phyloP scores from a whole-genome alignment of 1,139 yeast species.

The Kodamaea suecica region DNA sequence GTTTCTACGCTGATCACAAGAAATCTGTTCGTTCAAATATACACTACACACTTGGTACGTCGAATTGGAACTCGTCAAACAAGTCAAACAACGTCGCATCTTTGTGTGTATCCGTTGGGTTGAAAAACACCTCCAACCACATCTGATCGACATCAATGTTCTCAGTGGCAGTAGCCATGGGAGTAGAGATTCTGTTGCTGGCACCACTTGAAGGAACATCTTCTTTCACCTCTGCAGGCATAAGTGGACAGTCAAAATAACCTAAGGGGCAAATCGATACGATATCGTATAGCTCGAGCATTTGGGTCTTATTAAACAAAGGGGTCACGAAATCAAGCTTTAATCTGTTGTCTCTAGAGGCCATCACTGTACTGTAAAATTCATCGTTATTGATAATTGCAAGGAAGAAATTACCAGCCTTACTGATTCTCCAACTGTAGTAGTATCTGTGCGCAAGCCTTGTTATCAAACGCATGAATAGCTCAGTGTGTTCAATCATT shows the following conservation, averaged over 20 bases:
- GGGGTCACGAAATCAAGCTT: conserved; percentile 7
- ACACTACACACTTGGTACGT: not conserved
- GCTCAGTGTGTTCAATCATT: conserved; percentile 7
- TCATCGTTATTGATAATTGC: conserved; percentile 10
- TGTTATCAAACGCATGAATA: conserved; percentile 7
- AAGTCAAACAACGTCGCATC: conserved; percentile 12
- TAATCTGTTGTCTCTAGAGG: conserved; percentile 7
- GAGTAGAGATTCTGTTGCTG: not conserved
- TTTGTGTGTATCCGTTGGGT: conserved; percentile 5
- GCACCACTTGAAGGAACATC: not conserved
- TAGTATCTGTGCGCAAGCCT: conserved; percentile 13
- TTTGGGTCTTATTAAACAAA: conserved; percentile 8
- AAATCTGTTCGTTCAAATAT: too few species aligned
- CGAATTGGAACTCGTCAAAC: conserved; percentile 8
- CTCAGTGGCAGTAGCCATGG: not conserved
- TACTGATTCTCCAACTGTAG: conserved; percentile 12
- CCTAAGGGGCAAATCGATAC: not conserved
- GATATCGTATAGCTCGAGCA: conserved; percentile 7
- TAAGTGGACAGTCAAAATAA: not conserved
- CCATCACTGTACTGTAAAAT: conserved; percentile 10
- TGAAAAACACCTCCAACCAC: conserved; percentile 12
- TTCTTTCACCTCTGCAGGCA: not conserved
- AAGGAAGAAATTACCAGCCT: conserved; percentile 10
- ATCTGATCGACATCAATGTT: conserved; percentile 10
- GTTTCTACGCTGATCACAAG: too few species aligned